Evolutionary conservation across 345 rosid genomes (phyloP).

Genomic region (Eucalyptus pauciflora): DNA sequence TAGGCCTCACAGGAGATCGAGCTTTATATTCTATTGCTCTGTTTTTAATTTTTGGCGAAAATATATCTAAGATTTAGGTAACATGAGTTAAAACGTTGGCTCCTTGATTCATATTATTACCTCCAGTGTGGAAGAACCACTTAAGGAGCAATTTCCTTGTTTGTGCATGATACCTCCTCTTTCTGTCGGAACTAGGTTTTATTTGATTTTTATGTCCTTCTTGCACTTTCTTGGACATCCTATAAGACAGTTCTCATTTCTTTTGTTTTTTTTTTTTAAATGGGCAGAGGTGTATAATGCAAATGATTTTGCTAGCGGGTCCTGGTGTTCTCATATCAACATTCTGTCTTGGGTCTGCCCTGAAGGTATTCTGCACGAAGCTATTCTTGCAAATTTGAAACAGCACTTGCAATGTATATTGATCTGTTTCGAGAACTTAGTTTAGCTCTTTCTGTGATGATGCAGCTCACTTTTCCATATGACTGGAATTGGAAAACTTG

Average conservation of each 20-base stretch:
- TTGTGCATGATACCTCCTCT: neutral
- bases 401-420: neutral
- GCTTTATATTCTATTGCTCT: neutral
- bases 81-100: neutral
- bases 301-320: conserved; percentile 92
- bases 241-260: neutral
- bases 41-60: neutral
- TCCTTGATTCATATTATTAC: neutral
- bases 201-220: neutral
- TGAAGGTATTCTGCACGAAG: conserved; percentile 43
- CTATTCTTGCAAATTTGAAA: neutral
- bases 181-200: neutral
- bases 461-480: conserved; percentile 83
- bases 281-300: conserved; percentile 71
- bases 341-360: conserved; percentile 53
- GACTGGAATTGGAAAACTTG: conserved; percentile 90
- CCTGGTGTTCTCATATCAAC: conserved; percentile 94
- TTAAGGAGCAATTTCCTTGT: neutral
- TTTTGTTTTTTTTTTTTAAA: neutral
- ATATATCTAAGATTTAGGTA: neutral
- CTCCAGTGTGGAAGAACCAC: neutral
- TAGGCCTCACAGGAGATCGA: neutral
- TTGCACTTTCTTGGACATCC: neutral
- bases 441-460: neutral
- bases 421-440: neutral